Evolutionary conservation across 768 basidiomycete species (phyloP).

Genomic region (Lactarius vividus): DNA sequence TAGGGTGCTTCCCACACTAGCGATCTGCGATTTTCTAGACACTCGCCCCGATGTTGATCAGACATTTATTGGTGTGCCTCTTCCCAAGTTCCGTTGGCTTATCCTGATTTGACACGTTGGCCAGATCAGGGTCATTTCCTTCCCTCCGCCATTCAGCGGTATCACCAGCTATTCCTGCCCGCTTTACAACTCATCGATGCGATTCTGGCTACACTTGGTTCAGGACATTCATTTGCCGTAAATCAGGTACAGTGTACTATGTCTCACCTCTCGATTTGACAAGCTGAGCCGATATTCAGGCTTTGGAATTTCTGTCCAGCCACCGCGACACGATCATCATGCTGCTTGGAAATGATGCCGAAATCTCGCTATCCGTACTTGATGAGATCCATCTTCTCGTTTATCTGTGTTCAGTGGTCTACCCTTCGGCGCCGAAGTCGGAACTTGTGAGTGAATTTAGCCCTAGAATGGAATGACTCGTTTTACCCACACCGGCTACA

Average conservation of each 20-base stretch:
- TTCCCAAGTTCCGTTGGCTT: slow-evolving; percentile 4
- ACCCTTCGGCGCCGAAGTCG: slow-evolving; percentile 68
- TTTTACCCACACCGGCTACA: slow-evolving; percentile 27
- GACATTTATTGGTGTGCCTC: slow-evolving; percentile 67
- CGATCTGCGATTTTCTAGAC: slow-evolving; percentile 85
- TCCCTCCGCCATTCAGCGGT: slow-evolving; percentile 81
- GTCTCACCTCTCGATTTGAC: background rate
- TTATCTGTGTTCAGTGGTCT: slow-evolving; percentile 61
- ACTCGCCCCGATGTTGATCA: slow-evolving; percentile 81
- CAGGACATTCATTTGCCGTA: slow-evolving; percentile 60
- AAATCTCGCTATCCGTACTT: slow-evolving; percentile 60
- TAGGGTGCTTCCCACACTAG: slow-evolving; percentile 67
- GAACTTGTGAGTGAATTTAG: slow-evolving; percentile 61
- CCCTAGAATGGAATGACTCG: slow-evolving; percentile 2
- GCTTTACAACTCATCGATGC: slow-evolving; percentile 78
- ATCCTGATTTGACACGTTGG: slow-evolving; percentile 8
- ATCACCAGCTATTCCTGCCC: slow-evolving; percentile 88
- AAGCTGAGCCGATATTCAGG: slow-evolving; percentile 41
- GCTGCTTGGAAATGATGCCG: slow-evolving; percentile 71
- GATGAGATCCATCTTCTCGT: slow-evolving; percentile 82
- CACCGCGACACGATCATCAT: slow-evolving; percentile 85
- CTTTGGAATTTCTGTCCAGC: slow-evolving; percentile 73
- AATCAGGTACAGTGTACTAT: slow-evolving; percentile 52
- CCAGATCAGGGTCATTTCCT: slow-evolving; percentile 84
- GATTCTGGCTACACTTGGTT: slow-evolving; percentile 73